Conservation (phyloP, 202 grass and related monocot species). For the Musa balbisiana region DNA sequence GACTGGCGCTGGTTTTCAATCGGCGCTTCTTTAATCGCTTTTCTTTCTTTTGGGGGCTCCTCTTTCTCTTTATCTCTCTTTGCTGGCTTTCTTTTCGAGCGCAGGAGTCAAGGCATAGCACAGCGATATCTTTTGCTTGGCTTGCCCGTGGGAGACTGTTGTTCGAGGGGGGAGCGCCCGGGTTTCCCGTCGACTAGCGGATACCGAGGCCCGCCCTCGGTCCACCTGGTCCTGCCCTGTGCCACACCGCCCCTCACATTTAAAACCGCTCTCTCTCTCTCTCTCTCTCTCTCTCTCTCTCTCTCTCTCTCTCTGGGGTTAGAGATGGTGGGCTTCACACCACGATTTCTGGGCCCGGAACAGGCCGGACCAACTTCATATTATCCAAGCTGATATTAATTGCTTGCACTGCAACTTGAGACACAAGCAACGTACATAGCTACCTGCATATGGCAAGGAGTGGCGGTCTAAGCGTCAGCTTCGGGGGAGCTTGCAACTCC, state of each 20-base stretch:
- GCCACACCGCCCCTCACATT: neutral
- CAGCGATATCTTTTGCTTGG: conserved; percentile 42
- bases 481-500: conserved; percentile 1
- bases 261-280: neutral
- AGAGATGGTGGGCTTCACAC: no score
- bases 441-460: no score
- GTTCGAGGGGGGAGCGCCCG: conserved; percentile 26
- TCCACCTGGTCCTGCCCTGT: neutral
- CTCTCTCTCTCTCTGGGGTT: no score
- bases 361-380: no score
- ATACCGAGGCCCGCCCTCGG: conserved; percentile 9
- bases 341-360: no score
- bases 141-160: neutral
- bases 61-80: neutral
- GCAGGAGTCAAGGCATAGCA: neutral
- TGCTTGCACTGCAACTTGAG: no score
- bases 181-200: conserved; percentile 42
- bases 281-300: no score
- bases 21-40: neutral
- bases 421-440: no score
- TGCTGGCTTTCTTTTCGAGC: neutral
- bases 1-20: neutral
- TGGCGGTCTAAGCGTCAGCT: neutral
- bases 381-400: no score
- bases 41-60: neutral